Conservation (phyloP, 148 eudicot species). For the Talinum fruticosum region DNA sequence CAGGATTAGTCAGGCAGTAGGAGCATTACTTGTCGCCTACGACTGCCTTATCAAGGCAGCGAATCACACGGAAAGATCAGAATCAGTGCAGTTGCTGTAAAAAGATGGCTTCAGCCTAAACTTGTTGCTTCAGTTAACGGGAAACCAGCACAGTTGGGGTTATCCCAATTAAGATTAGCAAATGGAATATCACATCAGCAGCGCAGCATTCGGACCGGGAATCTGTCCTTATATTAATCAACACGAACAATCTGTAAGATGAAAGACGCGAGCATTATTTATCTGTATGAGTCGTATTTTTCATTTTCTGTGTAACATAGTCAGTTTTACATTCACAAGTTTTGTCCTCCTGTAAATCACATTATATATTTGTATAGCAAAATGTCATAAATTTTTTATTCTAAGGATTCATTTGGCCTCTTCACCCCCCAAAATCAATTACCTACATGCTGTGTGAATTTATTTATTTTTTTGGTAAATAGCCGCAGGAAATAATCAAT, state of each 20-base stretch:
- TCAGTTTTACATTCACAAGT: slow-evolving; percentile 14
- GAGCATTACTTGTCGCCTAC: slow-evolving; percentile 77
- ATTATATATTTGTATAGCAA: not conserved
- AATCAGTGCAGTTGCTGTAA: slow-evolving; percentile 60
- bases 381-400: not conserved
- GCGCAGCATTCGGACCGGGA: slow-evolving; percentile 69
- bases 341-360: slow-evolving; percentile 20
- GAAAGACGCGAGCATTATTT: not conserved
- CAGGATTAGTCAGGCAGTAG: slow-evolving; percentile 81
- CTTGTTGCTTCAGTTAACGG: slow-evolving; percentile 38
- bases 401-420: not conserved
- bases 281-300: slow-evolving; percentile 16
- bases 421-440: not conserved
- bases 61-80: slow-evolving; percentile 88
- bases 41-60: slow-evolving; percentile 66
- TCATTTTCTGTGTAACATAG: slow-evolving; percentile 9
- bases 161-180: slow-evolving; percentile 50
- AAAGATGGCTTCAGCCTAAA: slow-evolving; percentile 81
- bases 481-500: not conserved
- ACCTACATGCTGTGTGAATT: not conserved
- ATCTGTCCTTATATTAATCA: slow-evolving; percentile 59
- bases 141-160: slow-evolving; percentile 39
- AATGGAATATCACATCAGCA: slow-evolving; percentile 64
- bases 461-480: no score
- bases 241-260: slow-evolving; percentile 22